Evolutionary conservation across 306 rosid species (phyloP).

Genomic region (Cicer cuneatum): DNA sequence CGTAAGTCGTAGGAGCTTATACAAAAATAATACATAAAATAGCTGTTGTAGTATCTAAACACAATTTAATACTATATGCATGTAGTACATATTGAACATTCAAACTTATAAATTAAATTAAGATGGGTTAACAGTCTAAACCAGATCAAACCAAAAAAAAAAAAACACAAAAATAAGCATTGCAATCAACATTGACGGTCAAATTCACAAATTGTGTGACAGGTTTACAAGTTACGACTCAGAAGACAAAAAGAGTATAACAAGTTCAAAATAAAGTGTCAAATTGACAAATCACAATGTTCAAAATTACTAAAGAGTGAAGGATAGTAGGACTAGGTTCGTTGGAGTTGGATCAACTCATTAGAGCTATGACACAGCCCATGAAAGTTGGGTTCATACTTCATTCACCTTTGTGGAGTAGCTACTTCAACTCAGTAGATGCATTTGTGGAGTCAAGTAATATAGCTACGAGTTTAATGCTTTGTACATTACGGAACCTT

Average conservation of each 20-base stretch:
- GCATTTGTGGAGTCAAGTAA: not conserved
- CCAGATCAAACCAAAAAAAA: not conserved
- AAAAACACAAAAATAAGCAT: not conserved
- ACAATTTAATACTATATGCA: not conserved
- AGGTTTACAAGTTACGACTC: not conserved
- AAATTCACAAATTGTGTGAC: not conserved
- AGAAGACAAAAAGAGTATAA: not conserved
- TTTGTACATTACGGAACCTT: no score
- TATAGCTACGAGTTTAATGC: no score
- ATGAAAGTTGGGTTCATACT: not conserved
- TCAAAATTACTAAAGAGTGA: not conserved
- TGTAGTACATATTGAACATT: not conserved
- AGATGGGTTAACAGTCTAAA: not conserved
- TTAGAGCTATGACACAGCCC: not conserved
- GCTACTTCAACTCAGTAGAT: no score
- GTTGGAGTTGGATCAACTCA: not conserved
- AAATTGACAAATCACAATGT: not conserved
- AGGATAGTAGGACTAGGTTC: not conserved
- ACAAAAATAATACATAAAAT: not conserved
- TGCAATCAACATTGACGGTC: not conserved
- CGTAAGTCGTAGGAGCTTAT: not conserved
- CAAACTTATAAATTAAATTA: not conserved
- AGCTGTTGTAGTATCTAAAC: not conserved
- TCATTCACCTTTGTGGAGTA: no score
- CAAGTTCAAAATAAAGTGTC: conserved; percentile 2